Evolutionary conservation across 106 monocot species (phyloP), one percentile per base, ranked within the genome.

Genomic region (Amphibolis antarctica): DNA sequence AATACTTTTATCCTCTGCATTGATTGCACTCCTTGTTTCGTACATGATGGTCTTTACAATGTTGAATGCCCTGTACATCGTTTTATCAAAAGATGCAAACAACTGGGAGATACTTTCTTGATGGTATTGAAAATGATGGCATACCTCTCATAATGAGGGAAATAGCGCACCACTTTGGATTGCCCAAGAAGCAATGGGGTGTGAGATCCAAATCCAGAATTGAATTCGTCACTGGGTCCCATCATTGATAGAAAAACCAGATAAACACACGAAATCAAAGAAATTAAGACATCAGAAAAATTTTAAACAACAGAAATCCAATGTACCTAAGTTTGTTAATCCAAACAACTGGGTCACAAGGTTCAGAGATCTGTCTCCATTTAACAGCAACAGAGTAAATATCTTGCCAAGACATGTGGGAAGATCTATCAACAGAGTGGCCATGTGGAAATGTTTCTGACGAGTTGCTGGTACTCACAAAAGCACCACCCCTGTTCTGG

Each of bases 331-430:
- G 73, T 49, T 84, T 94, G 67, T 94, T 83, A 48, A 94, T 65
- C 94, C 94, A 94, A 57, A 94, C 94, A 65, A 94, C 89, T 48
- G 83, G 86, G n/a, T 94, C 94, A 79, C 94, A 94, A 59, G 94
- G 94, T 57, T 94, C 94, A 68, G 94, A 94, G 29, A 94, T 89
- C 55, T 89, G 94, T 53, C 94, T 86, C 94, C 94, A 94, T 72
- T 74, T 89, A 31, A 89, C 94, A 70, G 83, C 83, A 76, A 94
- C 58, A 58, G 71, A 61, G 53, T 94, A 94, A 29, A 94, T 53
- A 71, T 83, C 86, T 50, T 81, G 76, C 94, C 94, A 94, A 23
- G 81, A 77, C 19, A 83, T 43, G 48, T 59, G 69, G 45, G 69
- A 46, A 66, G 67, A 72, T 75, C 66, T 75, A 20, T 93, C 85